Evolutionary conservation across 1,284 basidiomycete species (phyloP).

Genomic region (Cutaneotrichosporon spelunceum): DNA sequence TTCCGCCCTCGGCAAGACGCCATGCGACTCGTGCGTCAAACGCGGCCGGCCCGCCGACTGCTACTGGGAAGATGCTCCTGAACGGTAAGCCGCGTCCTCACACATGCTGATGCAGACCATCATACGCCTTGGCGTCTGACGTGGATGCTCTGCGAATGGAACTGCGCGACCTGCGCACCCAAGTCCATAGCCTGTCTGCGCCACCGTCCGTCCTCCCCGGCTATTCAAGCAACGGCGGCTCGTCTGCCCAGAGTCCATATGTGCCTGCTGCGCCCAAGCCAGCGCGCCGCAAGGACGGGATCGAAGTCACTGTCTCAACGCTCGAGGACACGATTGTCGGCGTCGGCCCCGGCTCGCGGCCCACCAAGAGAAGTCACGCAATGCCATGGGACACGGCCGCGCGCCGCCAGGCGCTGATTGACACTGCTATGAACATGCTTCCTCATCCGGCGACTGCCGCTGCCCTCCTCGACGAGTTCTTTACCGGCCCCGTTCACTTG

Average conservation of each 20-base stretch:
- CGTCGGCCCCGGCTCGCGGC: not conserved
- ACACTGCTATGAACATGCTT: slow-evolving; percentile 1
- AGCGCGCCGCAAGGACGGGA: not conserved
- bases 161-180: slow-evolving; percentile 6
- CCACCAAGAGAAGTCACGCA: not conserved
- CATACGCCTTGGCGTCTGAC: slow-evolving; percentile 10
- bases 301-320: not conserved
- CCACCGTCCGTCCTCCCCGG: not conserved
- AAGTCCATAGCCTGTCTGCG: not conserved
- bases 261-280: not conserved
- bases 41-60: slow-evolving; percentile 26
- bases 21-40: slow-evolving; percentile 29
- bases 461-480: slow-evolving; percentile 2
- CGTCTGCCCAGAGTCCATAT: not conserved
- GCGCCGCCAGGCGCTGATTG: not conserved
- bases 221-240: not conserved
- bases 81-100: slow-evolving; percentile 1
- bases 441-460: not conserved
- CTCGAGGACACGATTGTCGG: slow-evolving; percentile 3
- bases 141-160: slow-evolving; percentile 3
- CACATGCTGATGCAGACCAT: not conserved
- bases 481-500: slow-evolving; percentile 1
- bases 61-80: slow-evolving; percentile 18
- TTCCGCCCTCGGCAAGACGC: slow-evolving; percentile 26
- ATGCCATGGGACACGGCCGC: not conserved